Conservation (phyloP, 148 eudicot genomes). For the Fallopia convolvulus region DNA sequence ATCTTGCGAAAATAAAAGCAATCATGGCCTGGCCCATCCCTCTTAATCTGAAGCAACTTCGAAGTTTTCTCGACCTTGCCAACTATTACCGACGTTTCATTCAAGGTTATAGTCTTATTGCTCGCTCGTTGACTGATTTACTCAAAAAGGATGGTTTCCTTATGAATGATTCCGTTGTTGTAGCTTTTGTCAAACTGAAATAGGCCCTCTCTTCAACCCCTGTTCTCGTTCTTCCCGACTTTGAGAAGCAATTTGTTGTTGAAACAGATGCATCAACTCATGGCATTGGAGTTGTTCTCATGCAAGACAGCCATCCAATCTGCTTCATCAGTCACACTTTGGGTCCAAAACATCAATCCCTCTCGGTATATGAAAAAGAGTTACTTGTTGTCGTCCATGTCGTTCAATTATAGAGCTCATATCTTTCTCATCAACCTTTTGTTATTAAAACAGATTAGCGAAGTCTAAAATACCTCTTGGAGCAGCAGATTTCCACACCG, state of each 20-base stretch:
- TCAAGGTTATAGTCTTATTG: neutral
- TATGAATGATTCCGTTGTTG: neutral
- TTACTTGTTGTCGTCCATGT: neutral
- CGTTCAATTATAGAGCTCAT: neutral
- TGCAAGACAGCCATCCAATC: neutral
- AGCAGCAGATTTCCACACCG: neutral
- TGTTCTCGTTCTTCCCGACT: neutral
- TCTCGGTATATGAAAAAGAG: conserved; percentile 3
- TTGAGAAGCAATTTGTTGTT: neutral
- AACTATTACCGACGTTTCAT: neutral
- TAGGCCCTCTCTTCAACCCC: neutral
- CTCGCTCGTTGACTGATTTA: neutral
- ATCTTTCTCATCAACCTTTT: neutral
- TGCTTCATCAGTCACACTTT: neutral
- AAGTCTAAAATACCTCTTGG: neutral
- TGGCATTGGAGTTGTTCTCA: neutral
- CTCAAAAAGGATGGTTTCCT: neutral
- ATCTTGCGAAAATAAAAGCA: neutral
- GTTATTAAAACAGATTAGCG: neutral
- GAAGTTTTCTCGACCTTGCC: neutral
- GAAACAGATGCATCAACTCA: neutral
- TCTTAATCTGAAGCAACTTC: neutral
- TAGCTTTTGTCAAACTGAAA: neutral
- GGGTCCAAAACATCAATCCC: neutral
- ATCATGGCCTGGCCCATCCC: neutral